Evolutionary conservation across 1,139 yeast species (phyloP).

Genomic region (Hyphopichia pseudoburtonii): DNA sequence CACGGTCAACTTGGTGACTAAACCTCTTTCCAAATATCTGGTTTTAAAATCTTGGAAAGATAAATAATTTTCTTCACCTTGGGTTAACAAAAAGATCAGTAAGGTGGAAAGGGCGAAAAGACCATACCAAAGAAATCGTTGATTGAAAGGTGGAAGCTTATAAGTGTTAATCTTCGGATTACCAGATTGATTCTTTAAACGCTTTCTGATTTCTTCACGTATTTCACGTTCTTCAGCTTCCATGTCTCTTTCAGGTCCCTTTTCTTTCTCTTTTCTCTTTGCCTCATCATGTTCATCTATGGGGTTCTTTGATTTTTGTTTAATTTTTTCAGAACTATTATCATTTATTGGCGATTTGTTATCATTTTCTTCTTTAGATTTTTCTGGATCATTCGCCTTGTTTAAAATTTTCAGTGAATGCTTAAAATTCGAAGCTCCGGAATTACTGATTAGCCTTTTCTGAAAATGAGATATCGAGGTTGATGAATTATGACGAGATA

Average conservation of each 20-base stretch:
- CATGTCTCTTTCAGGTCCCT: constrained; percentile 8
- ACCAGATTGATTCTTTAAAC: constrained; percentile 21
- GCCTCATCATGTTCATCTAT: constrained; percentile 11
- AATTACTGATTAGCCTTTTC: not conserved
- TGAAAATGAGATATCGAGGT: not conserved
- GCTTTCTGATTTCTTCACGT: constrained; percentile 33
- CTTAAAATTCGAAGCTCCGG: not conserved
- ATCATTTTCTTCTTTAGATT: constrained; percentile 8
- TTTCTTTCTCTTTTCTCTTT: constrained; percentile 9
- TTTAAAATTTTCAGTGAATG: not conserved
- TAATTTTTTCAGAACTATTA: too few species aligned
- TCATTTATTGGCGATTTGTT: too few species aligned
- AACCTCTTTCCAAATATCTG: constrained; percentile 78
- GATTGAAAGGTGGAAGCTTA: constrained; percentile 22
- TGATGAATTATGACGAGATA: not conserved
- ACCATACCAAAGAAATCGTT: constrained; percentile 11
- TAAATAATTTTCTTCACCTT: constrained; percentile 34
- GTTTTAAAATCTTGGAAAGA: constrained; percentile 92
- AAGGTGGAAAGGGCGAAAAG: constrained; percentile 14
- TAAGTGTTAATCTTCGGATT: constrained; percentile 26
- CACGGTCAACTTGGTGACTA: constrained; percentile 74
- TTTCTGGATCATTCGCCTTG: constrained; percentile 6
- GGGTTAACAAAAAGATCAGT: constrained; percentile 14
- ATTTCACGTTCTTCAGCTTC: constrained; percentile 25
- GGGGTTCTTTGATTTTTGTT: constrained; percentile 7